Base-by-base conservation (phyloP, 306 rosid genomes). In the Pterocarpus santalinus region DNA sequence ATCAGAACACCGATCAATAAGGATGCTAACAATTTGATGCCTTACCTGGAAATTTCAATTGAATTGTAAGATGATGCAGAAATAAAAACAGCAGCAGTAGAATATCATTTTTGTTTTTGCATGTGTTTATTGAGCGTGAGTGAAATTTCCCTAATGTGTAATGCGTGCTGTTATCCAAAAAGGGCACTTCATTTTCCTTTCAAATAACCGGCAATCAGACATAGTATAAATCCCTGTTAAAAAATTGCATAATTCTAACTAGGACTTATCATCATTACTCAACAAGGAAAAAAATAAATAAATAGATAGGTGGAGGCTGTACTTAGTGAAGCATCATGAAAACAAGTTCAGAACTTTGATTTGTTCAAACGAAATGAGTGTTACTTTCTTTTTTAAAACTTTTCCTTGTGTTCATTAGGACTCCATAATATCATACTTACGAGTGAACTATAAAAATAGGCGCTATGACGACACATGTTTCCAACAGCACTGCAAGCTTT, bases 401-500 rank as follows among this genome's bases (percentile, higher is more conserved):
- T 62, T 52, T 8, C 32, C 10, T 64, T 64, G 7, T 46, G 32
- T 74, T 65, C 53, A 34, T 38, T 62, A 28, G 38, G 65, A 60
- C 66, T 75, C 22, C 35, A 47, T 13, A 51, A 47, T 65, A 46
- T 66, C 70, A 75, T 72, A 71, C 78, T 86, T 88, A 95, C 99
- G 30, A 95, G 88, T 71, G 87, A 82, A 75, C 71, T 82, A 73
- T 93, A 95, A 80, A 93, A 95, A 82, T 82, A 89, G 78, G 97
- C 90, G 80, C 90, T 93, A 84, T 95, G 98, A 52, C 99, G 92
- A 82, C 98, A 95, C 99, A 95, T 93, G 81, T 95, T 95, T 75
- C 99, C 99, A 60, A 95, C 90, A 83, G 97, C 99, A 85, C 98
- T 93, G 85, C 99, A 95, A 53, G 97, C 85, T 88, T 95, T 95